These are phyloP conservation scores for Tuber aestivum DNA, from an alignment of 495 filamentous ascomycete species.

Conservation along the genomic window DNA sequence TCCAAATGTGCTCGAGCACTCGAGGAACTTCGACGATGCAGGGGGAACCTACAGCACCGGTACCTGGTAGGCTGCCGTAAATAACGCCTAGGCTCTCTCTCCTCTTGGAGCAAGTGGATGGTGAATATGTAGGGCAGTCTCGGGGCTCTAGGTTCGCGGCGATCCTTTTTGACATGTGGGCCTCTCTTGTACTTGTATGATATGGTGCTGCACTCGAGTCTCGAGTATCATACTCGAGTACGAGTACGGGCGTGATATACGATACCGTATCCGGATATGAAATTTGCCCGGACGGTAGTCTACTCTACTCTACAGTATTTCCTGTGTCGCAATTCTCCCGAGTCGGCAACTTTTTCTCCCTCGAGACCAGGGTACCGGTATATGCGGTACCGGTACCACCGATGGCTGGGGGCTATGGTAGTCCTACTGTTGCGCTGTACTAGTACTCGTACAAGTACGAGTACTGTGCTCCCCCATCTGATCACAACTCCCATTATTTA, in stretches of 20 bases:
- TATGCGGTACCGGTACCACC: neutral
- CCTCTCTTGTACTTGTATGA: neutral
- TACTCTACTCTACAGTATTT: neutral
- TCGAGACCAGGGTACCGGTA: neutral
- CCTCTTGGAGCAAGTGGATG: no score
- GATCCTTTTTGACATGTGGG: neutral
- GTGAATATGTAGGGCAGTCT: no score
- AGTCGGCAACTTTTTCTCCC: neutral
- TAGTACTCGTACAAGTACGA: no score
- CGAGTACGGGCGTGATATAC: no score
- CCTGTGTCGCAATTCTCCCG: neutral
- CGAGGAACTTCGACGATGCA: neutral
- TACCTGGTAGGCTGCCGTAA: neutral
- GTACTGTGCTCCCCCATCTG: neutral
- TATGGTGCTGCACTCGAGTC: neutral
- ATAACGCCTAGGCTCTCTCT: neutral
- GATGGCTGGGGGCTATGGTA: no score
- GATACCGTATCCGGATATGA: no score
- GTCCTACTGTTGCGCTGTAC: neutral
- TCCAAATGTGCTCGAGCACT: neutral
- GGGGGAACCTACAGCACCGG: neutral
- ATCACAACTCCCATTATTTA: neutral
- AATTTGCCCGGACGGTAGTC: neutral
- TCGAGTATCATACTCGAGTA: no score
- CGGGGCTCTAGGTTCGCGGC: neutral